Evolutionary conservation across 2,329 filamentous ascomycete species (phyloP).

Genomic region (Colletotrichum phormii): DNA sequence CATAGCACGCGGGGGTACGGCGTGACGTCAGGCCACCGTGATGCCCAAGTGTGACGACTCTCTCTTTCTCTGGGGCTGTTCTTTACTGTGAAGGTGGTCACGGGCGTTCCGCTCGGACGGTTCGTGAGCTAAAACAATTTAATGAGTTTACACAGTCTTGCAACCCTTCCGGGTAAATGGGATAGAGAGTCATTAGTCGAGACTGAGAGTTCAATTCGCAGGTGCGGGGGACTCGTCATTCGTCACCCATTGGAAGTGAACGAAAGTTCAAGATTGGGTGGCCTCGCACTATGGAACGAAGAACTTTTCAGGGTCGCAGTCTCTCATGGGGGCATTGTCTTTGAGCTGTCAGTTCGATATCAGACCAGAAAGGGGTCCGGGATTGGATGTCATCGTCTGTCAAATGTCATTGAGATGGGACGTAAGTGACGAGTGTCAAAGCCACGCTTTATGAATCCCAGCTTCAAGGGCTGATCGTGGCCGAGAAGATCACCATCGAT

Average conservation of each 20-base stretch:
- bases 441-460: neutral
- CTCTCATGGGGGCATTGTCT: conserved; percentile 10
- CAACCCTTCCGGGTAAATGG: neutral
- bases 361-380: neutral
- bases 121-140: neutral
- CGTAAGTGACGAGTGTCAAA: neutral
- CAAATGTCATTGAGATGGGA: neutral
- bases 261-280: neutral
- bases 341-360: conserved; percentile 15
- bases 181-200: neutral
- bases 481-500: neutral
- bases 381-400: neutral
- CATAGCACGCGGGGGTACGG: neutral
- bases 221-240: neutral
- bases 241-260: neutral
- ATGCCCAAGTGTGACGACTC: conserved; percentile 10
- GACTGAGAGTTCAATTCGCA: neutral
- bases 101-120: conserved; percentile 15
- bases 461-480: neutral
- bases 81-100: neutral
- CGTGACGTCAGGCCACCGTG: conserved; percentile 36
- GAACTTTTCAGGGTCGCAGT: conserved; percentile 3
- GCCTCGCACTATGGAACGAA: neutral
- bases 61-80: neutral
- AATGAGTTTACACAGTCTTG: neutral